Base-by-base conservation (phyloP, 2,329 filamentous ascomycete species). In the Ophiobolus disseminans region DNA sequence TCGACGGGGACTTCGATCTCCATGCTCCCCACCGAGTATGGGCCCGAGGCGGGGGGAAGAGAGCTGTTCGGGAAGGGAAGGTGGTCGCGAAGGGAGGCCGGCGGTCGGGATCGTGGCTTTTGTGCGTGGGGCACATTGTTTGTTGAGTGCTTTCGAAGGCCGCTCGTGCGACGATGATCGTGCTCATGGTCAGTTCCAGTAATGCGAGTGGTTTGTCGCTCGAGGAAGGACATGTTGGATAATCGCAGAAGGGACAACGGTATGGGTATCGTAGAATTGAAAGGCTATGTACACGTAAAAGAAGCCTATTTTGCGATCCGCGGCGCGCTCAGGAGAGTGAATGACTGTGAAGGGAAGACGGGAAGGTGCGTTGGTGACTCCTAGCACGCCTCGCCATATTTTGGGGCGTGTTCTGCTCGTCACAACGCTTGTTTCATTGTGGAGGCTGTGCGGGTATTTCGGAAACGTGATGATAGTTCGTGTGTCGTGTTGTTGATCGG, bases 1-100 rank as follows among this genome's bases (percentile, higher is more conserved):
- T 74, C 60, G 7, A 70, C 81, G 0, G 81, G 80, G 0, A 83
- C 73, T 65, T 84, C 81, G 30, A 83, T 77, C 45, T 82, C 80
- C 76, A 83, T 81, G n/a, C 59, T 65, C 2, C 62, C 63, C n/a
- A 69, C 70, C 17, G 70, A 75, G 58, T 83, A 83, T 1, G 80
- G 80, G 0, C 81, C 81, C 4, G 80, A 79, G 34, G 82, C 79
- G 7, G 73, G 73, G 4, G 80, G 80, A 3, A 83, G 57, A 5
- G 75, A 69, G 23, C 75, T 64, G 42, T 75, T 75, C 0, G 76
- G 63, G 19, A 81, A 75, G 5, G 73, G 63, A 4, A 78, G 55
- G 37, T 76, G 74, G 55, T 83, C 80, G 26, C 80, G 74, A n/a
- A 79, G 54, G 17, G 76, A 74, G 26, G 69, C 68, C 1, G 79